These are phyloP conservation scores for Sherardia arvensis DNA, from an alignment of 257 asterid genomes.

Conservation along the genomic window DNA sequence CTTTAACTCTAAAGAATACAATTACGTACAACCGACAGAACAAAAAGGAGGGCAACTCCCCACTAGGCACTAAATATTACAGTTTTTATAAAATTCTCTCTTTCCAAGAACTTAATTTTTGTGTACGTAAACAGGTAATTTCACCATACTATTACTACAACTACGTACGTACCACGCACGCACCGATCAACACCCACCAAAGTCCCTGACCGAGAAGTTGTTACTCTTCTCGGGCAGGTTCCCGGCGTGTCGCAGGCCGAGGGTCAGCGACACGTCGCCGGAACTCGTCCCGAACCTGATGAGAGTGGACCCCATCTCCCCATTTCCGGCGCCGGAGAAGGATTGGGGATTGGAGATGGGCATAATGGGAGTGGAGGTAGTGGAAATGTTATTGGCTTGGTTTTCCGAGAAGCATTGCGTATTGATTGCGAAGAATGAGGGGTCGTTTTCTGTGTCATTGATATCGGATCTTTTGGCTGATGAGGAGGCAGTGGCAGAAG, in stretches of 20 bases:
- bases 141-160: neutral
- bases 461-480: conserved; percentile 32
- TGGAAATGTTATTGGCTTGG: conserved; percentile 18
- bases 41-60: neutral
- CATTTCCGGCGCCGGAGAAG: conserved; percentile 14
- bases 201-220: conserved; percentile 57
- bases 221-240: conserved; percentile 67
- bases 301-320: conserved; percentile 38
- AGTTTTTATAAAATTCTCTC: neutral
- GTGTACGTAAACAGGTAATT: neutral
- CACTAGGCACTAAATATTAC: neutral
- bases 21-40: neutral
- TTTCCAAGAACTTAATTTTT: neutral
- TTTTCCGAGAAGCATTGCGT: conserved; percentile 40
- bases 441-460: conserved; percentile 51
- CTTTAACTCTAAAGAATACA: conserved; percentile 4
- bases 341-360: conserved; percentile 9
- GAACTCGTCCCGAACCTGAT: conserved; percentile 60
- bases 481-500: conserved; percentile 18
- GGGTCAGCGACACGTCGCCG: conserved; percentile 91
- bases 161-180: neutral
- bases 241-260: conserved; percentile 94
- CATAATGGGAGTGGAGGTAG: conserved; percentile 7
- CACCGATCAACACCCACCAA: conserved; percentile 31
- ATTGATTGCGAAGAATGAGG: conserved; percentile 48